These are phyloP conservation scores for Neoarthrinium moseri DNA, from an alignment of 2,329 filamentous ascomycete species.

Conservation along the genomic window DNA sequence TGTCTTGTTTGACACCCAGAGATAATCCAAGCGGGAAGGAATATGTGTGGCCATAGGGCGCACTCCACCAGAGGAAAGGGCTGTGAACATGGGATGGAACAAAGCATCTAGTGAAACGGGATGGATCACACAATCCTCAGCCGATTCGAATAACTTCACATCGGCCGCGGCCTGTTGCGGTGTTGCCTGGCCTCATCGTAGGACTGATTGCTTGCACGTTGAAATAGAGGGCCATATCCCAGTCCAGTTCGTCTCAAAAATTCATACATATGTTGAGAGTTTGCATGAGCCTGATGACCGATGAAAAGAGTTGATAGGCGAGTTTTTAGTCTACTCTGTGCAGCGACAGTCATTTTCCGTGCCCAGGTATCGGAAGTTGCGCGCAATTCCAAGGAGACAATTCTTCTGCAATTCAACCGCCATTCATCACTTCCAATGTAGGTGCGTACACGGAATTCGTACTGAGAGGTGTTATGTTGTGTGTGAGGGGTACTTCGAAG, in stretches of 20 bases:
- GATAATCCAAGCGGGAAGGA: neutral
- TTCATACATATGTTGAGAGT: neutral
- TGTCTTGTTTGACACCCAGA: neutral
- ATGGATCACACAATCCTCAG: slow-evolving; percentile 17
- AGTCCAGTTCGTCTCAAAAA: neutral
- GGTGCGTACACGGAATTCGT: slow-evolving; percentile 24
- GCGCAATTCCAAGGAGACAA: neutral
- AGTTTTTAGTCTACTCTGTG: neutral
- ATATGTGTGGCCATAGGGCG: neutral
- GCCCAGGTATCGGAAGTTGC: neutral
- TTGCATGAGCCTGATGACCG: neutral
- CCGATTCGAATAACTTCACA: slow-evolving; percentile 13
- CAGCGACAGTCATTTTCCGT: no score
- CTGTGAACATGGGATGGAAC: slow-evolving; percentile 9
- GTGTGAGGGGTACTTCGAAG: slow-evolving; percentile 1
- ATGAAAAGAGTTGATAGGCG: neutral
- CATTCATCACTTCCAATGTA: slow-evolving; percentile 16
- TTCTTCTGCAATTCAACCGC: neutral
- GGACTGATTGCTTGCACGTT: neutral
- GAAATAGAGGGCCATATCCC: neutral
- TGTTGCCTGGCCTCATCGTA: slow-evolving; percentile 12
- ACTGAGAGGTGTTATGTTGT: slow-evolving; percentile 13
- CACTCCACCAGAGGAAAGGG: neutral
- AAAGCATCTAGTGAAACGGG: slow-evolving; percentile 16
- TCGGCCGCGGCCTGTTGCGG: slow-evolving; percentile 7